Conservation (phyloP, 2,329 filamentous ascomycete genomes). For the Xylariaceae sp. region DNA sequence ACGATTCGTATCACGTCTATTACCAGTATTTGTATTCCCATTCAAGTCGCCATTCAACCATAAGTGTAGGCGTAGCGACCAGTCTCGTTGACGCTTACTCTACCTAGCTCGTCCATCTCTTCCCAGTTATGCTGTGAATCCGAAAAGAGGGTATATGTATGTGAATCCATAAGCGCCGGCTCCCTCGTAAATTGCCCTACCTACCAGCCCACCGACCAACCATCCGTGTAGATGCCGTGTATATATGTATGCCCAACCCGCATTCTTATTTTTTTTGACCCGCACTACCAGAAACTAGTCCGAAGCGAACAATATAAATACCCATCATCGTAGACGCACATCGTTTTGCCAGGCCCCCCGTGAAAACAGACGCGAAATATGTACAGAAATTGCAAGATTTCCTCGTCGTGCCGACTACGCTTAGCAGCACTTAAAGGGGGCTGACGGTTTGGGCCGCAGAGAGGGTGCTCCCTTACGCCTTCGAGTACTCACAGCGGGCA, state of each 20-base stretch:
- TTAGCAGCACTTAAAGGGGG: slow-evolving; percentile 17
- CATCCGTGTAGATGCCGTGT: slow-evolving; percentile 14
- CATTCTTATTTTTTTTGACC: slow-evolving; percentile 3
- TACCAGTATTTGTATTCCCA: not conserved
- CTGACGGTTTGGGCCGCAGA: slow-evolving; percentile 17
- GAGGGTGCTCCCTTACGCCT: slow-evolving; percentile 31
- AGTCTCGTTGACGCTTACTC: not conserved
- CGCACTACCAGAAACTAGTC: not conserved
- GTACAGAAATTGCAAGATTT: slow-evolving; percentile 14
- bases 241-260: slow-evolving; percentile 10
- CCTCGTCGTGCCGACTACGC: not conserved
- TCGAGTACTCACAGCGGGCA: slow-evolving; percentile 34
- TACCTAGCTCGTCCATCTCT: not conserved
- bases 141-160: slow-evolving; percentile 11
- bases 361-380: slow-evolving; percentile 8
- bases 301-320: slow-evolving; percentile 8
- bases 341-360: slow-evolving; percentile 3
- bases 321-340: slow-evolving; percentile 12
- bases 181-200: slow-evolving; percentile 12
- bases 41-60: not conserved
- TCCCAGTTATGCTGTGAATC: slow-evolving; percentile 1
- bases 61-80: not conserved
- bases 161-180: slow-evolving; percentile 13
- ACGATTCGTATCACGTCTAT: not conserved
- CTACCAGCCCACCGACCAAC: not conserved